Percentiles rank a stretch among this genome's conserved stretches.
phyloP scores from a whole-genome alignment of 352 stramenopile genomes.

The Plasmopara muralis region DNA sequence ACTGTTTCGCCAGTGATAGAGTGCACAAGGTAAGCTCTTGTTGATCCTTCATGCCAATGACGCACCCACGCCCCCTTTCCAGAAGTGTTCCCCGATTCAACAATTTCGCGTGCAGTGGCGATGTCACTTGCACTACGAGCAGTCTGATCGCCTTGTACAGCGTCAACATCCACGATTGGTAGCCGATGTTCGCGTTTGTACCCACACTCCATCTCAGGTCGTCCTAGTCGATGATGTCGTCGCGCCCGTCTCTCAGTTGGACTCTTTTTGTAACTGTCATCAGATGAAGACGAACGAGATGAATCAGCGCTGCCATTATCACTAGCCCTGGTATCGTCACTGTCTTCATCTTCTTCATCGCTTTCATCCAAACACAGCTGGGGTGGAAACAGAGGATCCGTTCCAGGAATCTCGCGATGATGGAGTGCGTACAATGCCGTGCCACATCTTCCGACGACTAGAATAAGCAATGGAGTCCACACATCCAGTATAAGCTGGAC shows the following conservation, averaged over 20 bases:
- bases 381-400: conserved; percentile 22
- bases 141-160: conserved; percentile 18
- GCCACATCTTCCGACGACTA: too few relatives aligned
- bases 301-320: conserved; percentile 21
- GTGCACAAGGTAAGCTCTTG: conserved; percentile 57
- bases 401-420: too few relatives aligned
- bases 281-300: conserved; percentile 27
- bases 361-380: conserved; percentile 56
- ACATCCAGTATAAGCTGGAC: too few relatives aligned
- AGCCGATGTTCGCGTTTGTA: conserved; percentile 1
- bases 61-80: conserved; percentile 47
- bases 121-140: conserved; percentile 11
- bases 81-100: conserved; percentile 8
- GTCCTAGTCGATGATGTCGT: too few relatives aligned
- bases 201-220: too few relatives aligned
- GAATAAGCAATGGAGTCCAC: too few relatives aligned
- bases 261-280: not conserved
- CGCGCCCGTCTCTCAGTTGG: too few relatives aligned
- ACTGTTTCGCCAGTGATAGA: conserved; percentile 58
- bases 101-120: conserved; percentile 19
- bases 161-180: conserved; percentile 24
- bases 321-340: conserved; percentile 10
- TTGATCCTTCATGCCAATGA: conserved; percentile 46
- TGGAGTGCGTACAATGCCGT: too few relatives aligned
- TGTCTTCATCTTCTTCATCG: conserved; percentile 25